A percentile compares a stretch with the other conserved stretches of the same genome.
These are phyloP conservation scores for Apiospora saccharicola DNA, from an alignment of 2,329 filamentous ascomycete species.

Conservation along the genomic window DNA sequence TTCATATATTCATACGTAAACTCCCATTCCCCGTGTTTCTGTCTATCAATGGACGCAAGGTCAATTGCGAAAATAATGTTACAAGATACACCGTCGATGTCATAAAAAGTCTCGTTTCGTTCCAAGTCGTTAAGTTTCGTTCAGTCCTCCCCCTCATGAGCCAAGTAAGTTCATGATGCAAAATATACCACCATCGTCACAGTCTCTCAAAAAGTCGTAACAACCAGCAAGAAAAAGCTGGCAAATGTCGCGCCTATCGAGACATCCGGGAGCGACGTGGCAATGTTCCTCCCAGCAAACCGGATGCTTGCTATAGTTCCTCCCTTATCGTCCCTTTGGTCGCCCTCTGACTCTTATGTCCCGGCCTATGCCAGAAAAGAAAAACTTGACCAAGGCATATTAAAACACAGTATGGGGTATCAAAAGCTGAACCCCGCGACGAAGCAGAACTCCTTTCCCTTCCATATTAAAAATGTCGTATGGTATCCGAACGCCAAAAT, in stretches of 20 bases:
- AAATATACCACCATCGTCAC: slow-evolving; percentile 1
- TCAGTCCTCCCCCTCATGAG: slow-evolving; percentile 26
- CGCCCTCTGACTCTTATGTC: slow-evolving; percentile 5
- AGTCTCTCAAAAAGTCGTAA: background rate
- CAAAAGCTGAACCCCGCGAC: background rate
- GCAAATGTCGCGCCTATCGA: background rate
- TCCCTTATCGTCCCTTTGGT: background rate
- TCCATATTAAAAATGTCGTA: slow-evolving; percentile 20
- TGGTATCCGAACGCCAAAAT: slow-evolving; percentile 23
- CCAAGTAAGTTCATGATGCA: slow-evolving; percentile 18
- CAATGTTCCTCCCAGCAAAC: background rate
- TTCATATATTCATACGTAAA: background rate
- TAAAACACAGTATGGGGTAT: slow-evolving; percentile 13
- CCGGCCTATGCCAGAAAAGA: slow-evolving; percentile 1
- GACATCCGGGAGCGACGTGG: background rate
- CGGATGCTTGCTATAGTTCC: background rate
- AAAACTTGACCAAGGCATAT: slow-evolving; percentile 12
- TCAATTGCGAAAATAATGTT: slow-evolving; percentile 23
- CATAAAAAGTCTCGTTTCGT: slow-evolving; percentile 28
- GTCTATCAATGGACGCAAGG: slow-evolving; percentile 10
- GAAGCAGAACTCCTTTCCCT: slow-evolving; percentile 23
- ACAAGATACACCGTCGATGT: slow-evolving; percentile 28
- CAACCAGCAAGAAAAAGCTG: background rate
- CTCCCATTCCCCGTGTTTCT: background rate
- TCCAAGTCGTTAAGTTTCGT: slow-evolving; percentile 29